Conservation (phyloP, 2,329 filamentous ascomycete genomes). For the Fusarium chaquense region DNA sequence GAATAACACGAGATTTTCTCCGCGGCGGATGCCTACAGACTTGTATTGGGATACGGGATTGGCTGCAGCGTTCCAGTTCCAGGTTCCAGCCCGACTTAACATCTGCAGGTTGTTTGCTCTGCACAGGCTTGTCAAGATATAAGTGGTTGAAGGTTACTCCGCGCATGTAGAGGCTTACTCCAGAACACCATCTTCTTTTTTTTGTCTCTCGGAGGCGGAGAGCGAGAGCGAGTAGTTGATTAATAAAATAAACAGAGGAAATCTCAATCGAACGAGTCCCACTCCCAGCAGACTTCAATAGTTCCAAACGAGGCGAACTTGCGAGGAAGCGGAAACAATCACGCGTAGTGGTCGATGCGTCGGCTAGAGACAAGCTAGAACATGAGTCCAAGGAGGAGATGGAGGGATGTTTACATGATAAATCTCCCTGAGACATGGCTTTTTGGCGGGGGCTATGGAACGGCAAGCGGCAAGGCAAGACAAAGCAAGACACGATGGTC, state of each 20-base stretch:
- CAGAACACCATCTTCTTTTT: conserved; percentile 27
- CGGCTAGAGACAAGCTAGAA: conserved; percentile 36
- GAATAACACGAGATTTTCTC: conserved; percentile 11
- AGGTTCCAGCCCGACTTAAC: not conserved
- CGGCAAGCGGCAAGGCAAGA: not conserved
- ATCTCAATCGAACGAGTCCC: conserved; percentile 11
- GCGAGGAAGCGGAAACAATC: conserved; percentile 32
- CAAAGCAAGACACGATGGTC: not conserved
- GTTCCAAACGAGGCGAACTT: conserved; percentile 10
- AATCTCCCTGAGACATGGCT: conserved; percentile 23
- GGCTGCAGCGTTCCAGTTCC: conserved; percentile 3
- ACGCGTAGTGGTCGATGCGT: conserved; percentile 20
- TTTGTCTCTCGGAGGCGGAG: not conserved
- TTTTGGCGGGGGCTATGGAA: not conserved
- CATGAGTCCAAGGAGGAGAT: conserved; percentile 4
- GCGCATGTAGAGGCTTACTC: conserved; percentile 33
- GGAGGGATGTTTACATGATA: conserved; percentile 8
- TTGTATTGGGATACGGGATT: conserved; percentile 26
- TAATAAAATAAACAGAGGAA: not conserved
- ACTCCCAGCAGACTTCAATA: conserved; percentile 24
- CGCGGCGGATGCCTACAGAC: conserved; percentile 27
- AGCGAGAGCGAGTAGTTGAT: conserved; percentile 1
- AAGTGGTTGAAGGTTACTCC: conserved; percentile 21
- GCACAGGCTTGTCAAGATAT: conserved; percentile 20
- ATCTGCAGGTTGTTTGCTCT: conserved; percentile 11